A percentile compares a stretch with the other conserved stretches of the same genome.
These are phyloP conservation scores for Diaporthe amygdali DNA, from an alignment of 2,329 filamentous ascomycete genomes.

Conservation along the genomic window DNA sequence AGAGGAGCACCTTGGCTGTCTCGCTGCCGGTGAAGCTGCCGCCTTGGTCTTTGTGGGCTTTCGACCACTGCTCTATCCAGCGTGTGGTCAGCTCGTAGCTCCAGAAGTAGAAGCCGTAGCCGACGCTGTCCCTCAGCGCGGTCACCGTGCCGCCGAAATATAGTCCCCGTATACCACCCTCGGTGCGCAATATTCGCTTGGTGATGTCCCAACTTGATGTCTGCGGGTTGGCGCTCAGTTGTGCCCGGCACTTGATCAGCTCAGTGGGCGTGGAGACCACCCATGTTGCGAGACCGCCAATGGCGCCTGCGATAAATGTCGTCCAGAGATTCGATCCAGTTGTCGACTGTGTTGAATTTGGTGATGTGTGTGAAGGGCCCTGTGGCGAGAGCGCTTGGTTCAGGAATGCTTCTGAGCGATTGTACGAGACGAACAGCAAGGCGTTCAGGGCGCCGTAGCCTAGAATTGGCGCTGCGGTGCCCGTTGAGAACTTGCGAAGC, in stretches of 20 bases:
- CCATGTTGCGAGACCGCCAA: conserved; percentile 85
- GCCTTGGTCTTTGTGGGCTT: neutral
- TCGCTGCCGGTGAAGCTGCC: conserved; percentile 40
- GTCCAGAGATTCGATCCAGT: conserved; percentile 61
- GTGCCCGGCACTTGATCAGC: conserved; percentile 86
- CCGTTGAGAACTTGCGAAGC: conserved; percentile 50
- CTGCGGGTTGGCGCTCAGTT: conserved; percentile 56
- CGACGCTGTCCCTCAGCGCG: conserved; percentile 81
- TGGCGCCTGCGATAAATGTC: conserved; percentile 79
- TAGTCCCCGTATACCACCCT: conserved; percentile 70
- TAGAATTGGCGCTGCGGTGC: conserved; percentile 83
- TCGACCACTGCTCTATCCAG: conserved; percentile 44
- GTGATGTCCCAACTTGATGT: conserved; percentile 69
- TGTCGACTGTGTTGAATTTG: conserved; percentile 34
- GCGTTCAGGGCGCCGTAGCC: conserved; percentile 93
- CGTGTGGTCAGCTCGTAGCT: conserved; percentile 80
- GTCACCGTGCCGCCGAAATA: conserved; percentile 86
- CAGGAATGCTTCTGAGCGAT: conserved; percentile 75
- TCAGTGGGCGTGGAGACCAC: conserved; percentile 88
- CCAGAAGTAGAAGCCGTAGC: conserved; percentile 99
- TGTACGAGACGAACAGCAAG: conserved; percentile 88
- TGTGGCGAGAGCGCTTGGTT: conserved; percentile 40
- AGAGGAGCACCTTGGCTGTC: conserved; percentile 73
- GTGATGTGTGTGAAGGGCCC: conserved; percentile 25
- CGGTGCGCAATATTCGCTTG: conserved; percentile 59